Base-by-base conservation (phyloP, 148 eudicot species). In the Agrostemma githago region DNA sequence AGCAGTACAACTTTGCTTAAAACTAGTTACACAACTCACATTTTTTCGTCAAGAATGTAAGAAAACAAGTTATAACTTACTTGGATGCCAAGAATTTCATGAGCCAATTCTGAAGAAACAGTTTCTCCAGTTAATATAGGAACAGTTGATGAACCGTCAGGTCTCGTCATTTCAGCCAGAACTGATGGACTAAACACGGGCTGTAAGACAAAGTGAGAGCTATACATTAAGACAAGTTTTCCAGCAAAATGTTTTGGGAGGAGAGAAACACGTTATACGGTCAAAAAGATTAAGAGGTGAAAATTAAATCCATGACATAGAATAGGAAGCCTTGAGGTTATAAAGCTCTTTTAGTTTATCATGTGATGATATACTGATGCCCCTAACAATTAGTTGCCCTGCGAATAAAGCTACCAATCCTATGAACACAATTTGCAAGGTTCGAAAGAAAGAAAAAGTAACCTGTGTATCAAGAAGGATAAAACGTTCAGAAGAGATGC, bases 401-500 rank as follows among this genome's bases (percentile, higher is more conserved):
- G n/a, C 62, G 40, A 8, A 60, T 5, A 16, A 12, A 42, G 76
- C 43, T 61, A 73, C 43, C 15, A 51, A 16, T 2, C 26, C 1
- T 20, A 61, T 38, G 48, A 12, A 69, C 15, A 26, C 54, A 61
- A 62, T 14, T 20, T n/a, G 62, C 12, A 71, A 5, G 20, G 17
- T 40, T 11, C 12, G 5, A 40, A 19, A 68, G 26, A 37, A 62
- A 15, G 60, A 4, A 15, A 44, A 72, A 72, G 20, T 4, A 48
- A 89, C 98, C 98, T 93, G 98, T 5, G 97, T 91, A 82, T 94
- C 98, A 68, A 94, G 98, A 76, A 94, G 96, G 68, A 94, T 89
- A 46, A 94, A 82, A 74, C 97, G 84, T 54, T 94, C 92, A 10
- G 95, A 74, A 39, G 98, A 79, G 80, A 91, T 81, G 72, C 98